phyloP scores from a whole-genome alignment of 495 filamentous ascomycete species.

The Podospora appendiculata region DNA sequence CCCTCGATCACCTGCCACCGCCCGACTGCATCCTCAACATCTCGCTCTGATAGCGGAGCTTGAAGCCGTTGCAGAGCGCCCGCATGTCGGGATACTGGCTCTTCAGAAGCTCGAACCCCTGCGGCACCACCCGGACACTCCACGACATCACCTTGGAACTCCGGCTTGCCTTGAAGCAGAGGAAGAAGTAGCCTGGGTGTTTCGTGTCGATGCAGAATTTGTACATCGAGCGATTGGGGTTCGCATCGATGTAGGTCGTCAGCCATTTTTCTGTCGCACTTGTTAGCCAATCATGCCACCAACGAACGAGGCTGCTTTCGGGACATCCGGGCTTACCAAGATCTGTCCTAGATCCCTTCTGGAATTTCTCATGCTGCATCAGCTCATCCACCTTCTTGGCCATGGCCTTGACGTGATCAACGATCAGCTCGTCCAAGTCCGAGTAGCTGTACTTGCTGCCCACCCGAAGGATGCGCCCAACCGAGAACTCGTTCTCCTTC shows the following conservation, averaged over 20 bases:
- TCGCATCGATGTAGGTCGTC: constrained; percentile 88
- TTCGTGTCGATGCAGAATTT: constrained; percentile 89
- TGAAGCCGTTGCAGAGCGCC: constrained; percentile 81
- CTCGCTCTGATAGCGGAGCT: constrained; percentile 46
- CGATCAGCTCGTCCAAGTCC: constrained; percentile 95
- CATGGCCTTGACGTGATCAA: constrained; percentile 95
- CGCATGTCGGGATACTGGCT: constrained; percentile 88
- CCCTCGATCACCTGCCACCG: not conserved
- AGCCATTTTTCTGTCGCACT: constrained; percentile 75
- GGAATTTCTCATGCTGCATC: constrained; percentile 85
- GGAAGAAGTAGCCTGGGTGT: constrained; percentile 86
- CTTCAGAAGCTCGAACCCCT: constrained; percentile 75
- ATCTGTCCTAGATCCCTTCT: constrained; percentile 67
- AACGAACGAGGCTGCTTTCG: not conserved
- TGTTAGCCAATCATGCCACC: constrained; percentile 21
- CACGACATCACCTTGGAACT: constrained; percentile 64
- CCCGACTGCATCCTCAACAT: constrained; percentile 33
- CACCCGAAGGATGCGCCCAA: constrained; percentile 75
- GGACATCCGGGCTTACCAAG: constrained; percentile 57
- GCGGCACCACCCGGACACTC: constrained; percentile 85
- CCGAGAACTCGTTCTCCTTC: constrained; percentile 92
- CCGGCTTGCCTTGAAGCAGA: constrained; percentile 90
- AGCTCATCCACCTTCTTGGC: constrained; percentile 96
- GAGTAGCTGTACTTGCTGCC: constrained; percentile 82
- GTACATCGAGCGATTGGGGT: constrained; percentile 88